Base-by-base conservation (phyloP, 768 basidiomycete genomes). In the Chalciporus chontae region DNA sequence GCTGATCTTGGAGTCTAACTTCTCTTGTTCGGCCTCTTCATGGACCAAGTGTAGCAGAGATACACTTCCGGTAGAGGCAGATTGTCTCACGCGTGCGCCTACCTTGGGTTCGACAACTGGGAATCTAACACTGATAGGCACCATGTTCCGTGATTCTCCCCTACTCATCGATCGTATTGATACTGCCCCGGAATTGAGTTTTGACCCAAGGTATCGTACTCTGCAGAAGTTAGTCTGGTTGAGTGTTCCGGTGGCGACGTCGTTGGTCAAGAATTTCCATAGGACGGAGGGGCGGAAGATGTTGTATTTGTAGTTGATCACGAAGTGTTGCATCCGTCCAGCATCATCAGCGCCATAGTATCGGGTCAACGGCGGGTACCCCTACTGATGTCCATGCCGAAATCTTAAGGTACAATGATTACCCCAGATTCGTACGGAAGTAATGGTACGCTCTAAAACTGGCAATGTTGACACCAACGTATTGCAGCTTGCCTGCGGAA, bases 301-400 rank as follows among this genome's bases (percentile, higher is more conserved):
- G 52, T 79, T 79, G 69, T 72, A 78, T 4, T 71, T 71, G 56
- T 80, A 77, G 52, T 78, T 68, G 0, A 71, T 67, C 37, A 74
- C 73, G 50, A 83, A 83, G 57, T 83, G 81, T 29, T 69, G 57
- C 77, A 83, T 81, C 58, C 82, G 81, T 8, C 77, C 77, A 1
- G 38, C 8, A 1, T 55, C 56, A 26, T 57, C 21, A n/a, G n/a
- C n/a, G n/a, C n/a, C n/a, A n/a, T n/a, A n/a, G n/a, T n/a, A n/a
- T n/a, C n/a, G n/a, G n/a, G n/a, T n/a, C n/a, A n/a, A n/a, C n/a
- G n/a, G 21, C 21, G 21, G 21, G 21, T 21, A 21, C 21, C 21
- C 21, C 4, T 21, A 21, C 38, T 48, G 5, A 44, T 54, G n/a
- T 45, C 52, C 54, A 15, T 49, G 10, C 54, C 54, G 1, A 55